Percentiles rank a stretch among this genome's conserved stretches.
Conservation (phyloP, 108 stramenopile species). For the Fistulifera solaris region DNA sequence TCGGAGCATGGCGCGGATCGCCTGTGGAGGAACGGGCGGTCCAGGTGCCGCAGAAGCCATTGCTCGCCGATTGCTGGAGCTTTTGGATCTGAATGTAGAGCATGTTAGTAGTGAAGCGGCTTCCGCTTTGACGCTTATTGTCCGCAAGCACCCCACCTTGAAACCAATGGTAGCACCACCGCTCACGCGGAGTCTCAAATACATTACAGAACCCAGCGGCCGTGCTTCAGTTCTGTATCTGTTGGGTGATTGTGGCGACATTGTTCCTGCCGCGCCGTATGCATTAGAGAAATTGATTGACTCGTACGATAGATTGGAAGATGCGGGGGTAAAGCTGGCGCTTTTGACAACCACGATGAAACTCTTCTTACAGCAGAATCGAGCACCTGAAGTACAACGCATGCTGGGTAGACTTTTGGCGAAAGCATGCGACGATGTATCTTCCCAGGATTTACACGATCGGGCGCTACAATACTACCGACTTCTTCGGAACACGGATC, state of each 20-base stretch:
- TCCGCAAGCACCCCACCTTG: slow-evolving; percentile 73
- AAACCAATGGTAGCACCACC: slow-evolving; percentile 72
- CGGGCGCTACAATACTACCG: slow-evolving; percentile 97
- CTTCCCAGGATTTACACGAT: slow-evolving; percentile 94
- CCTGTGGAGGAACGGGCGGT: slow-evolving; percentile 66
- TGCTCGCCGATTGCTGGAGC: slow-evolving; percentile 79
- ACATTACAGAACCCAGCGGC: slow-evolving; percentile 72
- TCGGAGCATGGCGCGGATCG: slow-evolving; percentile 84
- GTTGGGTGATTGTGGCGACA: slow-evolving; percentile 93
- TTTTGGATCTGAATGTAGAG: slow-evolving; percentile 76
- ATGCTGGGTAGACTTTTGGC: slow-evolving; percentile 93
- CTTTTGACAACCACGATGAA: slow-evolving; percentile 88
- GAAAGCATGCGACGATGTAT: slow-evolving; percentile 85
- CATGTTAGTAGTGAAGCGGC: slow-evolving; percentile 86
- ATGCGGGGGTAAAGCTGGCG: slow-evolving; percentile 73
- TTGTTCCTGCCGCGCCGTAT: slow-evolving; percentile 92
- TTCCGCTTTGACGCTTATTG: slow-evolving; percentile 62
- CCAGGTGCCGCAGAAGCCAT: slow-evolving; percentile 80
- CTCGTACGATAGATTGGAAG: slow-evolving; percentile 53
- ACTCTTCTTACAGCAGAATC: slow-evolving; percentile 77
- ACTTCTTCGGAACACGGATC: slow-evolving; percentile 77
- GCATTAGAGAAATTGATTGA: slow-evolving; percentile 91
- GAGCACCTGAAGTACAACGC: slow-evolving; percentile 94
- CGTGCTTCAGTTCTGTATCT: slow-evolving; percentile 91
- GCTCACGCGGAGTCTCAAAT: slow-evolving; percentile 71